These are phyloP conservation scores for Sclerotinia sclerotiorum DNA, from an alignment of 2,329 filamentous ascomycete genomes.

Conservation along the genomic window DNA sequence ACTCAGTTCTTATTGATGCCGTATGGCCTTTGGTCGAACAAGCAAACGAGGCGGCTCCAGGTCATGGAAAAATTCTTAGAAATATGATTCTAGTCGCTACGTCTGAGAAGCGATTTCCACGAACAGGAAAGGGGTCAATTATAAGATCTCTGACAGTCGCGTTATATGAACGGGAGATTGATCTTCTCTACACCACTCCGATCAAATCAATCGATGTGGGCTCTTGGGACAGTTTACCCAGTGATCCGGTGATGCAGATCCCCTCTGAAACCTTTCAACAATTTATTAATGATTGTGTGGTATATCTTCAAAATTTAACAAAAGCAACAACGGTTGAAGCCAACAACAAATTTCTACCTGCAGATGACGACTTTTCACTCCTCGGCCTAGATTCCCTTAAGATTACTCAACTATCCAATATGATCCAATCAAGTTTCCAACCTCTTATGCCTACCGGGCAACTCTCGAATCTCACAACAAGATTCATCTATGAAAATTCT, in stretches of 20 bases:
- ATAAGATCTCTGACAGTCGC: neutral
- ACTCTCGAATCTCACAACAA: neutral
- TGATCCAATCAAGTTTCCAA: too few relatives aligned
- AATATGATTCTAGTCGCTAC: conserved; percentile 25
- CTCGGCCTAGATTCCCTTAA: neutral
- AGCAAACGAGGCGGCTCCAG: conserved; percentile 22
- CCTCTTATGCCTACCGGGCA: neutral
- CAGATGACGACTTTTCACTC: neutral
- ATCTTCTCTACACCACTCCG: conserved; percentile 26
- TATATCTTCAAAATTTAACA: neutral
- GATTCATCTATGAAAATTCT: neutral
- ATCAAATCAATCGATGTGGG: neutral
- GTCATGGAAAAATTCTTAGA: conserved; percentile 26
- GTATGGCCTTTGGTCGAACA: too few relatives aligned
- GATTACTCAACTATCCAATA: neutral
- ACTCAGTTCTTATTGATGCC: too few relatives aligned
- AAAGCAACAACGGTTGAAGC: neutral
- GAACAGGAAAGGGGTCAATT: conserved; percentile 28
- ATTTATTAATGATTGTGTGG: neutral
- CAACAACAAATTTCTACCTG: neutral
- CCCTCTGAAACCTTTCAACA: neutral
- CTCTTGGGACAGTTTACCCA: neutral
- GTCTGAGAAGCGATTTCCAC: conserved; percentile 23
- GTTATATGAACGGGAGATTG: conserved; percentile 34
- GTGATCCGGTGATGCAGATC: neutral